phyloP scores from a whole-genome alignment of 1,139 yeast genomes.

The Komagataea norvegica region DNA sequence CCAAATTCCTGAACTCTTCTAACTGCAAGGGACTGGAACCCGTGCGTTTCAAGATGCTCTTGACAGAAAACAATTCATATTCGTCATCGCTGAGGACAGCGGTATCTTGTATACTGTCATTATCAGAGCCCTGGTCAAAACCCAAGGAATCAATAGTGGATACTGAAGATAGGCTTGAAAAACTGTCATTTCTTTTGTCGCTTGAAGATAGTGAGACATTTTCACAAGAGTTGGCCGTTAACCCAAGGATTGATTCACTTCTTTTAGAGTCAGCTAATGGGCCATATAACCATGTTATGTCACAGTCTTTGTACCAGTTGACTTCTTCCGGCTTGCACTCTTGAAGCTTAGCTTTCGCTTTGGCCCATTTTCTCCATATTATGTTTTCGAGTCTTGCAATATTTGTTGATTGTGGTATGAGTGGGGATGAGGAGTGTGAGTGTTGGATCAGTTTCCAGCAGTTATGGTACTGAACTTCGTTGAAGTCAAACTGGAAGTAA shows the following conservation, averaged over 20 bases:
- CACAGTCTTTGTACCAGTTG: constrained; percentile 77
- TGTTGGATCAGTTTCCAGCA: constrained; percentile 25
- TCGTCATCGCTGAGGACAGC: constrained; percentile 8
- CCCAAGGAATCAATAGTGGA: constrained; percentile 10
- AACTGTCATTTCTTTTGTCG: constrained; percentile 4
- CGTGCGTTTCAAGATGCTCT: constrained; percentile 20
- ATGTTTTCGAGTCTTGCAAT: constrained; percentile 67
- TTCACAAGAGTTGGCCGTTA: constrained; percentile 9
- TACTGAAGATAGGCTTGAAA: constrained; percentile 8
- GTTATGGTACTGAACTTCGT: constrained; percentile 23
- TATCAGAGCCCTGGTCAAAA: constrained; percentile 12
- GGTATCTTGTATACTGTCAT: constrained; percentile 5
- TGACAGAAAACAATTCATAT: constrained; percentile 5
- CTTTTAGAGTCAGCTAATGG: constrained; percentile 37
- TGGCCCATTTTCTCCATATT: constrained; percentile 83
- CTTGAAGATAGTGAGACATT: constrained; percentile 7
- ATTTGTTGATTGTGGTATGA: constrained; percentile 24
- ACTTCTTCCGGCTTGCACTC: constrained; percentile 68
- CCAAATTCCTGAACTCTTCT: constrained; percentile 6
- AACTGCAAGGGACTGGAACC: constrained; percentile 14
- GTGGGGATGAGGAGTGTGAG: constrained; percentile 11
- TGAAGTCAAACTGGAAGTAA: constrained; percentile 26
- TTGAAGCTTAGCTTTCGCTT: constrained; percentile 52
- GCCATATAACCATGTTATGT: constrained; percentile 76
- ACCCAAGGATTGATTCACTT: constrained; percentile 13